phyloP scores from a whole-genome alignment of 805 yeast species.

The Spathaspora girioi region DNA sequence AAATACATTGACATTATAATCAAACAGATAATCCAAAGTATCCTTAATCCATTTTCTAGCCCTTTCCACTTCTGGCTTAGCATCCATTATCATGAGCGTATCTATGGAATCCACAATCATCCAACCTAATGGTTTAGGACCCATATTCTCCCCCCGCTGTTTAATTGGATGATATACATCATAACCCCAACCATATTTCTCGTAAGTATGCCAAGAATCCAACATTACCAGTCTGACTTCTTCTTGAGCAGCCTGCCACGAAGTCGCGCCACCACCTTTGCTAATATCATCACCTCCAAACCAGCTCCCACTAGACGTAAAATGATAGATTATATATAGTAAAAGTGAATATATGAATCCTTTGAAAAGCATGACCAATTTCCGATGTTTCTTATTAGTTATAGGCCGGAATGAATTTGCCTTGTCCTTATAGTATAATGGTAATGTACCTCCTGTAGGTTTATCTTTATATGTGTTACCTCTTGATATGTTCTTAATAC shows the following conservation, averaged over 20 bases:
- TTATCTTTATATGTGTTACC: constrained; percentile 9
- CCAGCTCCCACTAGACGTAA: constrained; percentile 4
- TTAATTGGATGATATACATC: constrained; percentile 75
- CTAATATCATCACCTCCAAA: background rate
- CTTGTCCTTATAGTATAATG: constrained; percentile 35
- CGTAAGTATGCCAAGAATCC: constrained; percentile 76
- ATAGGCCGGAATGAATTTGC: constrained; percentile 13
- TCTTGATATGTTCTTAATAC: constrained; percentile 6
- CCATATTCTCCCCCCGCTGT: constrained; percentile 67
- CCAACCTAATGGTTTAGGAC: constrained; percentile 85
- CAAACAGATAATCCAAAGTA: constrained; percentile 66
- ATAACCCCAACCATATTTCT: constrained; percentile 75
- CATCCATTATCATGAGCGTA: constrained; percentile 74
- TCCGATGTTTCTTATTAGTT: constrained; percentile 3
- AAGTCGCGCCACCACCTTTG: too few species aligned
- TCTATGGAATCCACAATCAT: constrained; percentile 86
- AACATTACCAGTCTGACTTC: constrained; percentile 66
- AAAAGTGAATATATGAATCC: constrained; percentile 38
- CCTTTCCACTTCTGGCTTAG: constrained; percentile 54
- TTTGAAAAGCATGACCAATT: constrained; percentile 37
- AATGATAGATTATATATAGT: constrained; percentile 38
- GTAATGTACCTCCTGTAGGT: constrained; percentile 15
- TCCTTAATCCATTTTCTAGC: constrained; percentile 75
- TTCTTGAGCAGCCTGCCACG: constrained; percentile 49
- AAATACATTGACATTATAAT: constrained; percentile 75